Evolutionary conservation across 2,329 filamentous ascomycete species (phyloP).

Genomic region (Verticillium nonalfalfae): DNA sequence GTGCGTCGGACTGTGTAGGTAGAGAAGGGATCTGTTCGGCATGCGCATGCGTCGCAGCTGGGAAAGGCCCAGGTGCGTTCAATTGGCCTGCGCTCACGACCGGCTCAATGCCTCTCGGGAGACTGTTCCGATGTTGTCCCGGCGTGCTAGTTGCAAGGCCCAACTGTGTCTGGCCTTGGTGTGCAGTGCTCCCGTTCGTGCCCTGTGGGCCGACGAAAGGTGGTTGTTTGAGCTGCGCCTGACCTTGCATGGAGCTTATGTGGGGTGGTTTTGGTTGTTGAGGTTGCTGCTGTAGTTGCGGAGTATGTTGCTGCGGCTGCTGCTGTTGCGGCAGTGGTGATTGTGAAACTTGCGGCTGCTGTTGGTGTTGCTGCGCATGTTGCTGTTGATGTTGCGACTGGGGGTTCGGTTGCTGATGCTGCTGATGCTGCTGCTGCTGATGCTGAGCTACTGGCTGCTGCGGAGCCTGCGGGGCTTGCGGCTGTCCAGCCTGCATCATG

Average conservation of each 20-base stretch:
- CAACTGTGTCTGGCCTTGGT: conserved; percentile 35
- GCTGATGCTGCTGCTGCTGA: conserved; percentile 25
- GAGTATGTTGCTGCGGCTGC: conserved; percentile 17
- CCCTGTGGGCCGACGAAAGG: conserved; percentile 39
- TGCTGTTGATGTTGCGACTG: conserved; percentile 32
- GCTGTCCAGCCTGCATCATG: conserved; percentile 29
- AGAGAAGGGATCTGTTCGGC: conserved; percentile 27
- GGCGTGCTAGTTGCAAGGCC: conserved; percentile 32
- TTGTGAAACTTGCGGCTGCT: too few relatives aligned
- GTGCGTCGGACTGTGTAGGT: not conserved
- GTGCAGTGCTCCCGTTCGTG: conserved; percentile 43
- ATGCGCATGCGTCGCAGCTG: conserved; percentile 38
- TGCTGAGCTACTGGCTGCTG: conserved; percentile 30
- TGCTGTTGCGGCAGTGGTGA: conserved; percentile 21
- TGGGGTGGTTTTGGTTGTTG: conserved; percentile 9
- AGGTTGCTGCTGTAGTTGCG: conserved; percentile 17
- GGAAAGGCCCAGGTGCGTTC: conserved; percentile 30
- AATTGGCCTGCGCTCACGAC: conserved; percentile 29
- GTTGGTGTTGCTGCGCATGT: conserved; percentile 3
- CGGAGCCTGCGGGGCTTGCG: conserved; percentile 20
- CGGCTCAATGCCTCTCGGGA: conserved; percentile 45
- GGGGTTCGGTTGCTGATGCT: conserved; percentile 23
- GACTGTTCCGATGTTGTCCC: conserved; percentile 41
- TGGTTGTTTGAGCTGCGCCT: conserved; percentile 38
- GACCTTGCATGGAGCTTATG: conserved; percentile 9